Base-by-base conservation (phyloP, 495 filamentous ascomycete genomes). In the Tuber calosporum region DNA sequence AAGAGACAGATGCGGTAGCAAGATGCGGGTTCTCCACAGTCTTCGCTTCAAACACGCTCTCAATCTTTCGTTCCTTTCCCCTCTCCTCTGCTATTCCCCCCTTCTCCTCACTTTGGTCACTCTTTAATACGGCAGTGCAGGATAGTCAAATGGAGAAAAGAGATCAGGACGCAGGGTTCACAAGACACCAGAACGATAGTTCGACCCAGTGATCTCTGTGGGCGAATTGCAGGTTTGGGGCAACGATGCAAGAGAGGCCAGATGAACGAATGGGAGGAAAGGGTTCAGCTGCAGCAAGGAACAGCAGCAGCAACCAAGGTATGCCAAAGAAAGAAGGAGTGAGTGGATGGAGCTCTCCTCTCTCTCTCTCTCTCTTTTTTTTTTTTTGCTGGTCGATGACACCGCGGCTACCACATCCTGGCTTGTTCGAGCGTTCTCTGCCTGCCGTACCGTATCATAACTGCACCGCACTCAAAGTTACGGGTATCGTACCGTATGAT, bases 1-100 rank as follows among this genome's bases (percentile, higher is more conserved):
- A 62, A 62, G 53, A 34, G 53, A 13, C 53, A 34, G 53, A 62
- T 62, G 53, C 53, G 26, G 53, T 30, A 30, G 15, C 53, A 34
- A 62, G 53, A 62, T 62, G 53, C 53, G 53, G 30, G 26, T 62
- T 62, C 53, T 34, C 53, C 53, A 62, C 53, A 62, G 53, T 62
- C 53, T 62, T 62, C 53, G 13, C 48, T 58, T 58, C 22, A 26
- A 62, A 34, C 26, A 30, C 26, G 26, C 53, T 62, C 53, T 34
- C 53, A 34, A 30, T 34, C 26, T 34, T 15, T 62, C 13, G n/a
- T 15, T 58, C n/a, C 5, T 58, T 30, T 30, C n/a, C 48, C n/a
- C 26, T 26, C 26, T 26, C 4, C 48, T 30, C 48, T 58, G 8
- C 9, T 58, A 26, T 62, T 26, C 3, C 53, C 53, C 26, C 34